Percentiles rank a stretch among this genome's conserved stretches.
phyloP scores from a whole-genome alignment of 2,329 filamentous ascomycete species.

The Ceratocystiopsis sp. region DNA sequence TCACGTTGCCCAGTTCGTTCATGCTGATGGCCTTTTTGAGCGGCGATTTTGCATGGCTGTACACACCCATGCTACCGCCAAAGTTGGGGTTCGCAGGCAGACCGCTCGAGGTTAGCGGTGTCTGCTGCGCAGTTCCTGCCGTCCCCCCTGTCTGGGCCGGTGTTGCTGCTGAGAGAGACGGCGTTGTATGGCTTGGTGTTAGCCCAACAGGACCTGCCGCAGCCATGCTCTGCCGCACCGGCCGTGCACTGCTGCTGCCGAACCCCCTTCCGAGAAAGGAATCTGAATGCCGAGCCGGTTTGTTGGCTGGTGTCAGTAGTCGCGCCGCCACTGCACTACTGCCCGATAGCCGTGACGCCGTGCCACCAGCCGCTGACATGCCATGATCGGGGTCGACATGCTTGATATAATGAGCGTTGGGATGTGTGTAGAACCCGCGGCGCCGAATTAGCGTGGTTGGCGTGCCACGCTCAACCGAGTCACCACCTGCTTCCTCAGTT shows the following conservation, averaged over 20 bases:
- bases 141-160: constrained; percentile 4
- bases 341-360: too few relatives aligned
- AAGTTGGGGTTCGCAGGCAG: constrained; percentile 14
- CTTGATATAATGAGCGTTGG: constrained; percentile 63
- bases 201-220: neutral
- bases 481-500: constrained; percentile 20
- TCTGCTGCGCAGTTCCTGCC: constrained; percentile 7
- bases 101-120: constrained; percentile 7
- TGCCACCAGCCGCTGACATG: too few relatives aligned
- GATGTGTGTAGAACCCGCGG: constrained; percentile 55
- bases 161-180: neutral
- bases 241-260: constrained; percentile 1
- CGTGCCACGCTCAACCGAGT: constrained; percentile 30
- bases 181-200: constrained; percentile 1
- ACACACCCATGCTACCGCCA: constrained; percentile 68
- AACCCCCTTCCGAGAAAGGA: constrained; percentile 1
- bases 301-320: constrained; percentile 20
- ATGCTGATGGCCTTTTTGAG: constrained; percentile 59
- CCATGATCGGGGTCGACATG: constrained; percentile 52
- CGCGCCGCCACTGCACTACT: too few relatives aligned
- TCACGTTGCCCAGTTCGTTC: constrained; percentile 32
- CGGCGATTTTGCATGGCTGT: constrained; percentile 65
- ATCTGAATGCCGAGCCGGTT: constrained; percentile 16
- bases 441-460: constrained; percentile 50
- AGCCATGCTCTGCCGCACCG: constrained; percentile 9